phyloP scores from a whole-genome alignment of 2,329 filamentous ascomycete genomes.

The Aureobasidium vineae region DNA sequence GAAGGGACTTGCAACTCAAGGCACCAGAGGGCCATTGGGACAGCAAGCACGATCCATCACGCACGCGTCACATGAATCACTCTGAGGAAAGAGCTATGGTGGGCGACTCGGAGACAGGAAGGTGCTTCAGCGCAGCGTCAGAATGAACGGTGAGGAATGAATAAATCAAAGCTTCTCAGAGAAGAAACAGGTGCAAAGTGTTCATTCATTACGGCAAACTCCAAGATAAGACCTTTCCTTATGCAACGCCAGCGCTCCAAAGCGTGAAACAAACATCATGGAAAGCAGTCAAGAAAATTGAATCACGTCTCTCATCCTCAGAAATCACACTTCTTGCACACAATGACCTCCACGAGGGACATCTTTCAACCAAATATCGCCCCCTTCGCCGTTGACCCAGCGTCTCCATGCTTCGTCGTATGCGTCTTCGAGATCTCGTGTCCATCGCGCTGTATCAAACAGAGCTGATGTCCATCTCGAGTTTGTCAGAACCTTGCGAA shows the following conservation, averaged over 20 bases:
- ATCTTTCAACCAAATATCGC: conserved; percentile 77
- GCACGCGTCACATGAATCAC: not conserved
- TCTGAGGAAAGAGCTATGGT: not conserved
- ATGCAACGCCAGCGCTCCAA: conserved; percentile 16
- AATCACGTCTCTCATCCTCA: too few species aligned
- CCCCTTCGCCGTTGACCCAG: conserved; percentile 84
- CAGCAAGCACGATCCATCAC: not conserved
- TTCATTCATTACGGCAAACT: not conserved
- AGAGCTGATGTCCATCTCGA: conserved; percentile 81
- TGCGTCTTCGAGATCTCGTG: conserved; percentile 79
- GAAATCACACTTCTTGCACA: not conserved
- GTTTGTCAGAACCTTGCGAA: conserved; percentile 79
- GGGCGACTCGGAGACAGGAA: not conserved
- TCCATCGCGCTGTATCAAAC: conserved; percentile 91
- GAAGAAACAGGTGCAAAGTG: not conserved
- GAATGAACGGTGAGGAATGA: not conserved
- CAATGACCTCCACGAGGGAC: conserved; percentile 27
- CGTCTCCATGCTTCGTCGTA: conserved; percentile 85
- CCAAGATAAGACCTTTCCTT: not conserved
- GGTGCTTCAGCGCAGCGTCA: not conserved
- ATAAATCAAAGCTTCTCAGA: not conserved
- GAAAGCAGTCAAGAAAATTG: not conserved
- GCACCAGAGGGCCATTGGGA: not conserved
- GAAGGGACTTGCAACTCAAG: not conserved
- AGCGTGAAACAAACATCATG: not conserved